Conservation (phyloP, 345 rosid genomes). For the Cochlearia excelsa region DNA sequence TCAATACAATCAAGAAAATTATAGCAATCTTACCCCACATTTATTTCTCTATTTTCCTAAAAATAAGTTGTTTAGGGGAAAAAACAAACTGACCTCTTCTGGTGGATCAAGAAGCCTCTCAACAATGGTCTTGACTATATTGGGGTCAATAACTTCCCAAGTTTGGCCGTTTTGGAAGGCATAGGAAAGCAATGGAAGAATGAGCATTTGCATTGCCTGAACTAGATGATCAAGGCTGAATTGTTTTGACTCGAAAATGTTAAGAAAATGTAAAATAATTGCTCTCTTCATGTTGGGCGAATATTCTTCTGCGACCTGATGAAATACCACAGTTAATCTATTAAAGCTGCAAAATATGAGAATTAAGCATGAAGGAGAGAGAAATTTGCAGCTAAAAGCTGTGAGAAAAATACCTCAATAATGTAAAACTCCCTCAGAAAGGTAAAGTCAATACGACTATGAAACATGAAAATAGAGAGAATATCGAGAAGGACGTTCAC, state of each 20-base stretch:
- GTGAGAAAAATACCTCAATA: constrained; percentile 59
- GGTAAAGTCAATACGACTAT: constrained; percentile 88
- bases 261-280: constrained; percentile 75
- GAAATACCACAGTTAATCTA: constrained; percentile 23
- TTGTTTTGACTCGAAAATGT: constrained; percentile 85
- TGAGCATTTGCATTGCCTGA: constrained; percentile 95
- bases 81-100: constrained; percentile 64
- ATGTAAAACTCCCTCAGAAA: constrained; percentile 94
- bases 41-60: constrained; percentile 3
- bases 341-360: constrained; percentile 22
- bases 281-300: constrained; percentile 68
- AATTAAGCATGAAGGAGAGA: constrained; percentile 8
- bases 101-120: constrained; percentile 99
- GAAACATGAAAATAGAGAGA: constrained; percentile 82
- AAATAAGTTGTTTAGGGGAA: constrained; percentile 15
- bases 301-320: constrained; percentile 94
- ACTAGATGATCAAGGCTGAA: constrained; percentile 86
- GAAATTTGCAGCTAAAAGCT: constrained; percentile 17
- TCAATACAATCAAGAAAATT: constrained; percentile 13
- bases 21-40: constrained; percentile 5
- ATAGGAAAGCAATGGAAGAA: constrained; percentile 95
- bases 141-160: constrained; percentile 93
- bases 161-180: constrained; percentile 82
- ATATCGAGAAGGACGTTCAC: constrained; percentile 80
- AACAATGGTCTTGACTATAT: constrained; percentile 78